Conservation (phyloP, 805 yeast species). For the Sugiyamaella lignohabitans region DNA sequence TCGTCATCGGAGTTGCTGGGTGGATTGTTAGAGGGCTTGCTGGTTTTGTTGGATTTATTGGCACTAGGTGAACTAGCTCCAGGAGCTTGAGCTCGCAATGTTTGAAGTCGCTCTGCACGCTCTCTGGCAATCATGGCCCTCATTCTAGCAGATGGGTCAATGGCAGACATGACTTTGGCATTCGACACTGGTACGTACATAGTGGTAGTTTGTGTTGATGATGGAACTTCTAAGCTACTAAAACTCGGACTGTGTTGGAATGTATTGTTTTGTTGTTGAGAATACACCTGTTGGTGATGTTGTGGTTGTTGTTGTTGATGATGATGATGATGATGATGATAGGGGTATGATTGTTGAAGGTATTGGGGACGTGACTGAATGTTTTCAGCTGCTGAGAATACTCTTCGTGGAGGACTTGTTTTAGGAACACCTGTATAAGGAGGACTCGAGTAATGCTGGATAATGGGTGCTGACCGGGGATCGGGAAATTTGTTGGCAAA, state of each 20-base stretch:
- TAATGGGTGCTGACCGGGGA: conserved; percentile 9
- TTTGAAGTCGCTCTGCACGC: not conserved
- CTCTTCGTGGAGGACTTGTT: conserved; percentile 5
- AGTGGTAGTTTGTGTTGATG: not conserved
- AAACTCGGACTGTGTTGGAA: no score
- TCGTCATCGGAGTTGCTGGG: conserved; percentile 11
- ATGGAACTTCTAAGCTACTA: not conserved
- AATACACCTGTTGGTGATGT: no score
- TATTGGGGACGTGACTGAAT: not conserved
- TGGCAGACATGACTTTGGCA: conserved; percentile 5
- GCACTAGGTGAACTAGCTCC: not conserved
- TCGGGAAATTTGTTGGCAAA: conserved; percentile 6
- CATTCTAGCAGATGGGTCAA: conserved; percentile 2
- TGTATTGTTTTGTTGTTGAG: no score
- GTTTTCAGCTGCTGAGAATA: not conserved
- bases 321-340: no score
- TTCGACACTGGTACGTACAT: conserved; percentile 5
- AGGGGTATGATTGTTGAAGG: no score
- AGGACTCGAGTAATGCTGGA: conserved; percentile 8
- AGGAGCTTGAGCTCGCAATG: not conserved
- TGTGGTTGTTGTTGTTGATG: no score
- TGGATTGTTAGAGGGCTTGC: not conserved
- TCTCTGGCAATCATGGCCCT: conserved; percentile 1
- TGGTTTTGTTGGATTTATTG: not conserved
- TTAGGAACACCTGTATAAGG: conserved; percentile 4